Percentiles rank a stretch among this genome's conserved stretches.
phyloP scores from a whole-genome alignment of 1,284 basidiomycete species.

The Rhodotorula sp. region DNA sequence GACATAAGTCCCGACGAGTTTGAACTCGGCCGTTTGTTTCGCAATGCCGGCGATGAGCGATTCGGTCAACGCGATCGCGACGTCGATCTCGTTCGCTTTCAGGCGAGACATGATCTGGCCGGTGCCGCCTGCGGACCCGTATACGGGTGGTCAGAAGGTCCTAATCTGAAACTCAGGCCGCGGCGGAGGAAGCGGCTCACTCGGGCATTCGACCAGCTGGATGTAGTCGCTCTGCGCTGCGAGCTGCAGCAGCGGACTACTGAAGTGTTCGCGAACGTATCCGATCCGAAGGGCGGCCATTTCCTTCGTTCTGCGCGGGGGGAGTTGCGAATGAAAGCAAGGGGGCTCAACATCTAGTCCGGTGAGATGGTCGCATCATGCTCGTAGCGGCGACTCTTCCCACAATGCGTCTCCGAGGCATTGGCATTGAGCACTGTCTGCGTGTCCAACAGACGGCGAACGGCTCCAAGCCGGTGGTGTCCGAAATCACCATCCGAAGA shows the following conservation, averaged over 20 bases:
- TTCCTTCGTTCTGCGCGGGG: no score
- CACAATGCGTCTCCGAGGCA: no score
- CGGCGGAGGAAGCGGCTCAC: constrained; percentile 54
- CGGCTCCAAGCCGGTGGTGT: no score
- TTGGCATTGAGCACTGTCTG: no score
- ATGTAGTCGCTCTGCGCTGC: constrained; percentile 57
- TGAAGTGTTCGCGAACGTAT: constrained; percentile 77
- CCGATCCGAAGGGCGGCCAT: constrained; percentile 24
- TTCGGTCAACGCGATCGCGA: constrained; percentile 87
- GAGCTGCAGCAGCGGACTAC: constrained; percentile 78
- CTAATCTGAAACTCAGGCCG: no score
- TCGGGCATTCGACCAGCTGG: constrained; percentile 82
- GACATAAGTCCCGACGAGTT: constrained; percentile 90
- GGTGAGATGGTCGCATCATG: not conserved
- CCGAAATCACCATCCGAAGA: no score
- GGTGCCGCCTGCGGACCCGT: constrained; percentile 65
- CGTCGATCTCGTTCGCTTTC: constrained; percentile 78
- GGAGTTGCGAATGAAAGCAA: not conserved
- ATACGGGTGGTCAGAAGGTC: not conserved
- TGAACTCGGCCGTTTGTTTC: constrained; percentile 79
- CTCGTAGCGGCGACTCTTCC: no score
- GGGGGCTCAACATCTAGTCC: not conserved
- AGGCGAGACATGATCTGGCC: constrained; percentile 83
- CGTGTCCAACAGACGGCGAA: no score
- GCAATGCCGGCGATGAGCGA: constrained; percentile 89